phyloP scores from a whole-genome alignment of 75 land plant species.

The Pinus albicaulis region DNA sequence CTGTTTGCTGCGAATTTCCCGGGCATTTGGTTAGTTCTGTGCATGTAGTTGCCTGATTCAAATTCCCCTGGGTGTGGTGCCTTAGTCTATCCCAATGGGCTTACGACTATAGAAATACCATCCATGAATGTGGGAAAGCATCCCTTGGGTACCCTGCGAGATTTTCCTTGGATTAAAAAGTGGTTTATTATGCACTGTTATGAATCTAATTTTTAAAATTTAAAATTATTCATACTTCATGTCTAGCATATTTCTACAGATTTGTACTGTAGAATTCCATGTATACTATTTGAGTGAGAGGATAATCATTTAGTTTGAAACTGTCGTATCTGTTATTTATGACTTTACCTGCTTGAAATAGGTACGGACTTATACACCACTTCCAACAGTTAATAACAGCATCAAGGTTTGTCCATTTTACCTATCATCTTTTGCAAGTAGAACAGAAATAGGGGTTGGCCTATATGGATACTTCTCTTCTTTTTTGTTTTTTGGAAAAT shows the following conservation, averaged over 20 bases:
- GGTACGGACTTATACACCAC: conserved; percentile 89
- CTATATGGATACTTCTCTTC: not conserved
- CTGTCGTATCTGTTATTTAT: not conserved
- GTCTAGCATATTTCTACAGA: not conserved
- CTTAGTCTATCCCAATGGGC: no score
- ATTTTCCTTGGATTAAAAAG: no score
- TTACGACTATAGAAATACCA: no score
- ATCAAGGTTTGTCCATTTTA: conserved; percentile 68
- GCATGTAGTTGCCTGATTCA: no score
- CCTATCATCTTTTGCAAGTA: conserved; percentile 1
- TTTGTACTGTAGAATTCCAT: not conserved
- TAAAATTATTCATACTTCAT: not conserved
- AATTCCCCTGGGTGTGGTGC: no score
- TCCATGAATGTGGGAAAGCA: no score
- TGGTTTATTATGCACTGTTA: no score
- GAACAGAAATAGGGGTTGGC: not conserved
- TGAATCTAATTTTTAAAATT: no score
- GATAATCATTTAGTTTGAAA: not conserved
- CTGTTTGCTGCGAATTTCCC: no score
- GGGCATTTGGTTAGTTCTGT: no score
- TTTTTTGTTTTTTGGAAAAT: not conserved
- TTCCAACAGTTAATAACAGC: conserved; percentile 87
- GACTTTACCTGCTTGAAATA: conserved; percentile 18
- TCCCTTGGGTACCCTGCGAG: no score
- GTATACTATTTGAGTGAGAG: not conserved